Conservation (phyloP, 2,329 filamentous ascomycete species). For the Geoglossum cookeanum region DNA sequence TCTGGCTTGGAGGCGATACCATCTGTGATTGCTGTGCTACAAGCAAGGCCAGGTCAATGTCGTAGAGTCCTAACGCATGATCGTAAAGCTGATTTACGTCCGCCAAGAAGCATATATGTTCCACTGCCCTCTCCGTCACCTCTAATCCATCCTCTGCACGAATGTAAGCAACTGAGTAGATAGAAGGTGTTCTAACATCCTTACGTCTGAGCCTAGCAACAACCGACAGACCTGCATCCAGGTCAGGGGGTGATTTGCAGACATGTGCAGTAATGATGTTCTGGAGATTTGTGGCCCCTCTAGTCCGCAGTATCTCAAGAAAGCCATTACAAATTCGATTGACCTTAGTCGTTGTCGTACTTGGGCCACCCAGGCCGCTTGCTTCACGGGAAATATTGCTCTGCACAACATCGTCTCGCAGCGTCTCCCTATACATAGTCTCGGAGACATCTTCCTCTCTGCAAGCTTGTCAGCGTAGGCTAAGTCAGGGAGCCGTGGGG, state of each 20-base stretch:
- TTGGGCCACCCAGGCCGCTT: background rate
- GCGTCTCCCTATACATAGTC: slow-evolving; percentile 83
- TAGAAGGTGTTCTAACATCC: slow-evolving; percentile 4
- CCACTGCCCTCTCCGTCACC: slow-evolving; percentile 71
- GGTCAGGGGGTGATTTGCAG: slow-evolving; percentile 77
- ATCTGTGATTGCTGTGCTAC: slow-evolving; percentile 93
- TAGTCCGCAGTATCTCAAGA: slow-evolving; percentile 43
- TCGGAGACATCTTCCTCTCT: slow-evolving; percentile 80
- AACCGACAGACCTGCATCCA: slow-evolving; percentile 65
- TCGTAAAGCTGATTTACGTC: slow-evolving; percentile 88
- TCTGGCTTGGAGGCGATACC: slow-evolving; percentile 16
- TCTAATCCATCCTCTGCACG: slow-evolving; percentile 33
- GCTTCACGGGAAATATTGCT: slow-evolving; percentile 10
- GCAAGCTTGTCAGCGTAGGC: slow-evolving; percentile 7
- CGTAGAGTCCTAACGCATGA: slow-evolving; percentile 73
- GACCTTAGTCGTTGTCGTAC: slow-evolving; percentile 31
- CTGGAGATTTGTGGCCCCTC: slow-evolving; percentile 50
- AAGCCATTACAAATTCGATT: slow-evolving; percentile 81
- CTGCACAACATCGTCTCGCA: slow-evolving; percentile 23
- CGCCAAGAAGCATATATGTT: slow-evolving; percentile 93
- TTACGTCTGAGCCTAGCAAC: slow-evolving; percentile 48
- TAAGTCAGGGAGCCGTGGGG: background rate
- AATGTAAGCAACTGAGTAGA: slow-evolving; percentile 18
- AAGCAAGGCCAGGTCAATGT: slow-evolving; percentile 72
- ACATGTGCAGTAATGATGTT: slow-evolving; percentile 91